Base-by-base conservation (phyloP, 1,139 yeast genomes). In the Candida dubliniensis region DNA sequence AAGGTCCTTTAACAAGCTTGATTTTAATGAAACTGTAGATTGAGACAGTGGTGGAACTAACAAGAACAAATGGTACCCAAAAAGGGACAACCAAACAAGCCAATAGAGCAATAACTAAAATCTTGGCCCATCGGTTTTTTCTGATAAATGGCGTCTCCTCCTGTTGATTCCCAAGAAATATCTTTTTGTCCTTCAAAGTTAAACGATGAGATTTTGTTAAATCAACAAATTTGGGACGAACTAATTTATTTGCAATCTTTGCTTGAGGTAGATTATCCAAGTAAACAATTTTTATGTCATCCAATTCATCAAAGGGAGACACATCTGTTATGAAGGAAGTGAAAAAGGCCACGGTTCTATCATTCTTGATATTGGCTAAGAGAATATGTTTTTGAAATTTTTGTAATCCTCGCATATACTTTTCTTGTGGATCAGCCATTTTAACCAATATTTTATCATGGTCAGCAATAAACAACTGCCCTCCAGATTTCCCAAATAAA, bases 291-390 rank as follows among this genome's bases (percentile, higher is more conserved):
- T 70, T 64, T 31, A 77, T 58, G 8, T 54, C 49, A 25, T 67
- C 63, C 70, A 77, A 72, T 35, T 68, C 63, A 15, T 69, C 75
- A 52, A 78, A 79, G 0, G 81, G 81, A 8, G 79, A 66, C 50
- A 69, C 75, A 5, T 71, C 68, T 9, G 82, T 71, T 42, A 79
- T 77, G 53, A 62, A 79, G 1, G 81, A 69, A 0, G 84, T 78
- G 57, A 70, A 75, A 55, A 79, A 79, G 4, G 82, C 69, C 31
- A 79, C 84, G 0, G 81, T 67, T 41, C 83, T 71, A 61, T 91
- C 98, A 59, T 87, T 84, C 45, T 82, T 76, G 14, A 86, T 77
- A 61, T 91, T 91, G 8, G 96, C 88, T 50, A 88, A 69, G 7
- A 81, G 59, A 3, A 79, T 68, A 46, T 85, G 75, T 47, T 76